Percentiles rank a stretch among this genome's conserved stretches.
phyloP scores from a whole-genome alignment of 441 rosid species.

The Populus tomentosa region DNA sequence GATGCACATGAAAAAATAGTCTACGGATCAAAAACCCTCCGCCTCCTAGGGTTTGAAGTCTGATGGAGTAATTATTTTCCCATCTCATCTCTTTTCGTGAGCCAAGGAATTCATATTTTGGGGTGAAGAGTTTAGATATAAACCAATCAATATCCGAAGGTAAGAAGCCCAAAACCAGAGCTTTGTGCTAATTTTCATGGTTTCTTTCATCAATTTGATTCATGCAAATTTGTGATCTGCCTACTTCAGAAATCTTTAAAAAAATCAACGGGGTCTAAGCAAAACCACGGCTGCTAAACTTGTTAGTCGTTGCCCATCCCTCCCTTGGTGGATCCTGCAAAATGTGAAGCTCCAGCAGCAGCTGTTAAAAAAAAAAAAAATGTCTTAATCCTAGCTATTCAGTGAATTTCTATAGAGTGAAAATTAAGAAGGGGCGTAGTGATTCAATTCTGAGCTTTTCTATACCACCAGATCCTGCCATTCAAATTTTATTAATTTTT shows the following conservation, averaged over 20 bases:
- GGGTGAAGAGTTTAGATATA: not conserved
- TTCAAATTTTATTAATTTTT: too few species aligned
- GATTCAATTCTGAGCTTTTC: too few species aligned
- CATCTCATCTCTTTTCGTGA: not conserved
- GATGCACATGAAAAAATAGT: too few species aligned
- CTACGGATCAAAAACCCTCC: not conserved
- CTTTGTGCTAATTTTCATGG: not conserved
- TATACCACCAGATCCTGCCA: too few species aligned
- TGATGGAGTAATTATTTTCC: not conserved
- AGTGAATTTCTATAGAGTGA: too few species aligned
- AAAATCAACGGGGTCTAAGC: slow-evolving; percentile 39
- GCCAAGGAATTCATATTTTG: not conserved
- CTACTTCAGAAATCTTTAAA: not conserved
- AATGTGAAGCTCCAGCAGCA: too few species aligned
- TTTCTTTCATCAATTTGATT: not conserved
- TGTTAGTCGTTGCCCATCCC: slow-evolving; percentile 48
- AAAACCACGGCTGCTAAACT: slow-evolving; percentile 48
- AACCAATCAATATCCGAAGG: not conserved
- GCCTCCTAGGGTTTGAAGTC: not conserved
- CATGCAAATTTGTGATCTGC: not conserved
- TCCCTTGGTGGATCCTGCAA: slow-evolving; percentile 31
- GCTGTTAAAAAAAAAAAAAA: too few species aligned
- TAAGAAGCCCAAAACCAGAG: not conserved
- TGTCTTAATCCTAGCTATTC: too few species aligned
- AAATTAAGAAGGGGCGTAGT: too few species aligned